Percentiles rank a stretch among this genome's conserved stretches.
These are phyloP conservation scores for Dunaliella primolecta DNA, from an alignment of 139 green algal species.

Conservation along the genomic window DNA sequence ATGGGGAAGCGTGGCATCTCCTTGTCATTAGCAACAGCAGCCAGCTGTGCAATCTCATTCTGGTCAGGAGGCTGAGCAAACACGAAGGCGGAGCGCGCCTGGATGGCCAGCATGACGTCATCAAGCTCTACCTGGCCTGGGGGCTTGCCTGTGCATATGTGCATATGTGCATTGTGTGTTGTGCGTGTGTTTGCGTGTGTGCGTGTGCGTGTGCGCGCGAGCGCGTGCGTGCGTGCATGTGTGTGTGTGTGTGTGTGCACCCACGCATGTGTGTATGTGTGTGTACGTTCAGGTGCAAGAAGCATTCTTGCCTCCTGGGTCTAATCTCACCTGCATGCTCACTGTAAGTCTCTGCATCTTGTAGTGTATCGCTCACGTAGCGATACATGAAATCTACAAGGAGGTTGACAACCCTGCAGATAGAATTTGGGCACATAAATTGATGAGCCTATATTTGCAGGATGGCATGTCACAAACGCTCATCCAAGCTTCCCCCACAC, in stretches of 20 bases:
- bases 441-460: too few species aligned
- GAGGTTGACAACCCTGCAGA: constrained; percentile 58
- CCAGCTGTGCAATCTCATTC: constrained; percentile 7
- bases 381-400: constrained; percentile 79
- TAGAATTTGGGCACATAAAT: background rate
- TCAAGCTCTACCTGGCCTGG: constrained; percentile 47
- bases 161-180: too few species aligned
- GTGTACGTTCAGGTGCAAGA: too few species aligned
- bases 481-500: too few species aligned
- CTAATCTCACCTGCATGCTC: constrained; percentile 30
- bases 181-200: background rate
- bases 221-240: too few species aligned
- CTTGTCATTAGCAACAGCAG: constrained; percentile 20
- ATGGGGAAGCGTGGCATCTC: constrained; percentile 17
- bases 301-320: too few species aligned
- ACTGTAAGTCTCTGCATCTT: constrained; percentile 64
- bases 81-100: background rate
- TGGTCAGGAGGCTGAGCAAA: constrained; percentile 12
- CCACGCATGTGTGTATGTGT: too few species aligned
- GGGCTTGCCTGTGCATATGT: constrained; percentile 4
- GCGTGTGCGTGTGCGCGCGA: too few species aligned
- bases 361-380: constrained; percentile 68
- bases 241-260: too few species aligned
- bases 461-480: too few species aligned
- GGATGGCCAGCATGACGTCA: constrained; percentile 63